Base-by-base conservation (phyloP, 1,139 yeast species). In the Schwanniomyces etchellsii region DNA sequence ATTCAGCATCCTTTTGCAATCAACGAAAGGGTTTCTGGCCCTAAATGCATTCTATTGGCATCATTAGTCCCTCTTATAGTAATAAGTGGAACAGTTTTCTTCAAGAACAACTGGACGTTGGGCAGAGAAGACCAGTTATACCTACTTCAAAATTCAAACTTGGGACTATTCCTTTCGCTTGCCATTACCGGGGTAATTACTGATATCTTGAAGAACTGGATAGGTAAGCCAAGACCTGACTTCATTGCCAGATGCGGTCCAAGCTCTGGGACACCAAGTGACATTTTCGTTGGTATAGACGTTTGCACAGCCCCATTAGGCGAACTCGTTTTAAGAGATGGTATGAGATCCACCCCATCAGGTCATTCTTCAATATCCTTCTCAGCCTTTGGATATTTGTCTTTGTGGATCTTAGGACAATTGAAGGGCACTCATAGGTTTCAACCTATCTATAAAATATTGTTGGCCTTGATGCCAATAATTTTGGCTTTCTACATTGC, bases 191-290 rank as follows among this genome's bases (percentile, higher is more conserved):
- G 51, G 7, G 48, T 50, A 6, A 27, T 52, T 14, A 66, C 71
- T n/a, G 73, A 66, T 40, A 48, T 64, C 15, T 46, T 67, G 30
- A 67, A 66, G 40, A 57, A 59, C 29, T 65, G 72, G 72, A 60
- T 67, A 24, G 65, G 65, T n/a, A 50, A 69, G 32, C 71, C 70
- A 3, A 45, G 74, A 24, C 74, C 74, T 1, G 74, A 67, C 39
- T 66, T 67, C 35, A 44, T 67, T 20, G 60, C 52, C 12, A 44
- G 74, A 28, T 67, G 74, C 48, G 64, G 65, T 1, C 60, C 71
- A 3, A 35, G 33, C 3, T 31, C 37, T 3, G 56, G 52, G 5
- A 60, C 68, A 2, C 62, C 67, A 1, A 7, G 34, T 3, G 45
- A 54, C 30, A 39, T 29, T 9, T 54, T 60, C 34, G 69, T 64